Conservation (phyloP, 2,329 filamentous ascomycete genomes). For the Neofusicoccum cordaticola region DNA sequence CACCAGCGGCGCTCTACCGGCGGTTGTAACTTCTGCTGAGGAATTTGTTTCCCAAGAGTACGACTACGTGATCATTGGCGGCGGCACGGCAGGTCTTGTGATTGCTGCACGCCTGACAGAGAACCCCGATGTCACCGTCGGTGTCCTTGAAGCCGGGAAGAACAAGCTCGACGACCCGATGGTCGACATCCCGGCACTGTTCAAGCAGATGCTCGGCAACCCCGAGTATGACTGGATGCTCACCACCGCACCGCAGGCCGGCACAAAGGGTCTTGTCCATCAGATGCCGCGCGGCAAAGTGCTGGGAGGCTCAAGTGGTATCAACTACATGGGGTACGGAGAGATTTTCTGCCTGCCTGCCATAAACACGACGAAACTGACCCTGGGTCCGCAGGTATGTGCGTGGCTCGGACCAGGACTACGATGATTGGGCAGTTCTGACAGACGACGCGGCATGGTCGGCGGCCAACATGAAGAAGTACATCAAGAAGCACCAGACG, state of each 20-base stretch:
- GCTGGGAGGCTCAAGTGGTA: slow-evolving; percentile 37
- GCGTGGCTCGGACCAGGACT: slow-evolving; percentile 8
- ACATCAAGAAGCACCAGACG: slow-evolving; percentile 40
- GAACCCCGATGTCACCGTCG: slow-evolving; percentile 23
- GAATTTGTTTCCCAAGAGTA: background rate
- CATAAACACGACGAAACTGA: background rate
- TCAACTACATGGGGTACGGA: slow-evolving; percentile 24
- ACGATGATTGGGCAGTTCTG: slow-evolving; percentile 19
- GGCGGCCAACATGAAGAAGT: slow-evolving; percentile 47
- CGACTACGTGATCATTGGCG: slow-evolving; percentile 19
- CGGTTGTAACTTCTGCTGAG: slow-evolving; percentile 22
- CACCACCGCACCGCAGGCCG: slow-evolving; percentile 28
- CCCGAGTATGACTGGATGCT: slow-evolving; percentile 37
- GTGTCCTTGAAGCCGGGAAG: slow-evolving; percentile 22
- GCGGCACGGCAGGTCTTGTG: slow-evolving; percentile 21
- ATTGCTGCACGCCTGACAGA: slow-evolving; percentile 26
- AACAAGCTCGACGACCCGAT: slow-evolving; percentile 28
- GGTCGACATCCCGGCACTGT: slow-evolving; percentile 21
- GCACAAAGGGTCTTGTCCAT: background rate
- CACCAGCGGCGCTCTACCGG: background rate
- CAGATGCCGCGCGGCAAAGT: slow-evolving; percentile 26
- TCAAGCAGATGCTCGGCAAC: slow-evolving; percentile 19
- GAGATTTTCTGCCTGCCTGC: too few relatives aligned
- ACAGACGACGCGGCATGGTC: slow-evolving; percentile 36
- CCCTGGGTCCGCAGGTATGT: slow-evolving; percentile 33